Evolutionary conservation across 306 rosid species (phyloP).

Genomic region (Sphenostylis stenocarpa): DNA sequence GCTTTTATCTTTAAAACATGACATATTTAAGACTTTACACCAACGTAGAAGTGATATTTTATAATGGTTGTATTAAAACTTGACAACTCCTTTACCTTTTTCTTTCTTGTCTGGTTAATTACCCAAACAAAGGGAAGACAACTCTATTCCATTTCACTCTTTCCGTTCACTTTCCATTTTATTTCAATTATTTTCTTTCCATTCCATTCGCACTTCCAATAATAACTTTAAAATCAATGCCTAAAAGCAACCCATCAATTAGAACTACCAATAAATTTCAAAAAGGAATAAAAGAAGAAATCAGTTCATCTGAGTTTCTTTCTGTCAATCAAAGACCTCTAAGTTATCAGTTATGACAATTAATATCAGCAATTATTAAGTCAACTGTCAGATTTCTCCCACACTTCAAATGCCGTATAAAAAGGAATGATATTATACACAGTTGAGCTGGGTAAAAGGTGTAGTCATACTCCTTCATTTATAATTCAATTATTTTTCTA

Average conservation of each 20-base stretch:
- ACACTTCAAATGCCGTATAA: not conserved
- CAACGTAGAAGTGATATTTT: not conserved
- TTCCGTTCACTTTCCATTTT: not conserved
- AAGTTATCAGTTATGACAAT: not conserved
- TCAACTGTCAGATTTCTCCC: slow-evolving; percentile 2
- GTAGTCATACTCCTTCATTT: slow-evolving; percentile 12
- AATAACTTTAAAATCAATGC: not conserved
- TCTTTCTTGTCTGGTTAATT: not conserved
- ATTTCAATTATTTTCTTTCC: not conserved
- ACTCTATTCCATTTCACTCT: not conserved
- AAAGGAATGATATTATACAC: not conserved
- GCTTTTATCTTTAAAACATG: slow-evolving; percentile 15
- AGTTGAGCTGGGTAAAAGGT: not conserved
- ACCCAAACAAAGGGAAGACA: not conserved
- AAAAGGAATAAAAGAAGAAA: not conserved
- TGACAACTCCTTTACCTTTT: not conserved
- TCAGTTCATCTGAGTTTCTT: not conserved
- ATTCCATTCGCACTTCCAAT: not conserved
- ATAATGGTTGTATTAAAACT: not conserved
- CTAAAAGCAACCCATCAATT: not conserved
- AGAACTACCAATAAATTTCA: not conserved
- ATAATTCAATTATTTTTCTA: not conserved
- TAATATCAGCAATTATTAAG: not conserved
- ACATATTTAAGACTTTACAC: not conserved
- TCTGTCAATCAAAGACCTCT: not conserved